A percentile compares a stretch with the other conserved stretches of the same genome.
phyloP scores from a whole-genome alignment of 176 grass and related monocot species.

The Zea luxurians region DNA sequence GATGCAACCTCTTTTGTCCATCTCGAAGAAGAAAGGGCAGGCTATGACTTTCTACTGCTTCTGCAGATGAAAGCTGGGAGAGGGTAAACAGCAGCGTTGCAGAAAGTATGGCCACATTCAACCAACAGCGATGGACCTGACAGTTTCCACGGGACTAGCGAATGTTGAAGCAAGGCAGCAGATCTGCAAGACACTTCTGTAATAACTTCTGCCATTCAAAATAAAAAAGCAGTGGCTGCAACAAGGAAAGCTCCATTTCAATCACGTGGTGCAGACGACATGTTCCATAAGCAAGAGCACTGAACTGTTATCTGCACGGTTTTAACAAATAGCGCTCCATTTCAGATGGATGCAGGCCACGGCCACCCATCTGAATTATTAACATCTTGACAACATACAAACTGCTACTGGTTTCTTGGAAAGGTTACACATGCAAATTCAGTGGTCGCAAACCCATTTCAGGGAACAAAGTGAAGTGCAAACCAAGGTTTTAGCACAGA shows the following conservation, averaged over 20 bases:
- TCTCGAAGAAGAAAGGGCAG: slow-evolving; percentile 15
- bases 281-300: not conserved
- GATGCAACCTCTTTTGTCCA: not conserved
- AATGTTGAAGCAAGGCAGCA: not conserved
- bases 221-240: not conserved
- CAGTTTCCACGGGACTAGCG: not conserved
- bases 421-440: not conserved
- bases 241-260: not conserved
- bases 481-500: slow-evolving; percentile 14
- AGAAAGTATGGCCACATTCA: slow-evolving; percentile 20
- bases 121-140: slow-evolving; percentile 16
- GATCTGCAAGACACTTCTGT: not conserved
- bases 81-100: not conserved
- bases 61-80: slow-evolving; percentile 31
- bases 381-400: not conserved
- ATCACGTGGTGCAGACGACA: not conserved
- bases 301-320: not conserved
- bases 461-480: slow-evolving; percentile 1
- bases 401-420: not conserved
- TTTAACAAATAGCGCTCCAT: too few species aligned
- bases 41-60: slow-evolving; percentile 27
- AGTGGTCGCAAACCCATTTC: not conserved
- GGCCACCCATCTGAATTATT: slow-evolving; percentile 7
- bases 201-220: slow-evolving; percentile 19
- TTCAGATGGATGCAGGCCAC: not conserved